A percentile compares a stretch with the other conserved stretches of the same genome.
These are phyloP conservation scores for Heterococcus sp. DNA, from an alignment of 108 stramenopile species.

Conservation along the genomic window DNA sequence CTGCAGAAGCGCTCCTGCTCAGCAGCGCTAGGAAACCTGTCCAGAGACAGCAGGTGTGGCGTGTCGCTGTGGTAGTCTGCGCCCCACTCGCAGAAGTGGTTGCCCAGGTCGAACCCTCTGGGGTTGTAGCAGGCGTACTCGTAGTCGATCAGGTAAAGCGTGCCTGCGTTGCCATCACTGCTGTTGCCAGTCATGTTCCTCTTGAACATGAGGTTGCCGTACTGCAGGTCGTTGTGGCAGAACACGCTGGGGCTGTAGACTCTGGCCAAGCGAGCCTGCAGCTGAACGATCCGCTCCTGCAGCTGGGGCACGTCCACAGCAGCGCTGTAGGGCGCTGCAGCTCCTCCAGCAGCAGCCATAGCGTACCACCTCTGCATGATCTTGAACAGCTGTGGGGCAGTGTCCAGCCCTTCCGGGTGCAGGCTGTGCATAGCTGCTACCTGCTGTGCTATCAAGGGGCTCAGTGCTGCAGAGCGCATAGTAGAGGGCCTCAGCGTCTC, in stretches of 20 bases:
- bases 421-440: background rate
- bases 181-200: background rate
- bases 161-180: background rate
- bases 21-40: constrained; percentile 10
- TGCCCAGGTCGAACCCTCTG: constrained; percentile 60
- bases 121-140: constrained; percentile 63
- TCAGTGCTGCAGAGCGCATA: background rate
- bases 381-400: background rate
- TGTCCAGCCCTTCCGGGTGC: background rate
- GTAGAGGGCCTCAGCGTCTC: background rate
- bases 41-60: constrained; percentile 14
- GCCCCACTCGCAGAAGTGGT: constrained; percentile 64
- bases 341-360: background rate
- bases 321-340: background rate
- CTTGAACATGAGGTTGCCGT: constrained; percentile 29
- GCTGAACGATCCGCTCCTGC: background rate
- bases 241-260: constrained; percentile 26
- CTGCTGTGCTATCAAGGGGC: background rate
- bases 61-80: constrained; percentile 25
- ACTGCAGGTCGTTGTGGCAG: constrained; percentile 65
- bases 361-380: background rate
- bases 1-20: constrained; percentile 24
- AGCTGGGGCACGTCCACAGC: background rate
- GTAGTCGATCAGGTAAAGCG: constrained; percentile 58
- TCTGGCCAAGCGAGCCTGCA: background rate